Evolutionary conservation across 352 stramenopile species (phyloP), one percentile per base, ranked within the genome.

Genomic region (Globisporangium polare): DNA sequence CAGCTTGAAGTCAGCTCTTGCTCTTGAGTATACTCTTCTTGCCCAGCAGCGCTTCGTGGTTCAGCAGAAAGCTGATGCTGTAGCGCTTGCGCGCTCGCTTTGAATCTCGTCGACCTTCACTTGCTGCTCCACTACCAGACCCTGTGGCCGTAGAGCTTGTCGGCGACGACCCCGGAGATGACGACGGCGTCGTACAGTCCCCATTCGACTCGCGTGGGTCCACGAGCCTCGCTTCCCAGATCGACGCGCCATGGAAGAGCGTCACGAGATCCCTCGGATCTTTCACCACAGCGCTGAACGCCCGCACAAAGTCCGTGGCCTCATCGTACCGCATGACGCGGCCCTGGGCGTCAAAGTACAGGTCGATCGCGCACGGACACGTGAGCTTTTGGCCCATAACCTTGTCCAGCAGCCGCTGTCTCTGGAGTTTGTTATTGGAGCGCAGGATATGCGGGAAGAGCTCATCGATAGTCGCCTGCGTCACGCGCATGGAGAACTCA

Each of bases 321-420:
- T 67, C 65, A 39, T 64, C 59, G 47, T 71, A 64, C 1, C 65
- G 65, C 9, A 68, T 39, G 10, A 71, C 64, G 52, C 52, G 53
- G 22, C 60, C 65, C 17, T 58, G 27, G 5, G 8, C 50, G 33
- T 71, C 65, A 63, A 72, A 68, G 57, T 66, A 72, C 29, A 67
- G 49, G 60, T 72, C 53, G n/a, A 72, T 67, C 9, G 59, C 24
- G 60, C 61, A 51, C 56, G 20, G 18, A 52, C 61, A 55, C 41
- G n/a, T n/a, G 27, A 72, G 39, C 29, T 66, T 42, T 31, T 62
- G 58, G 24, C 62, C 66, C 31, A 72, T 31, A 42, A 69, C 49
- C 4, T n/a, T 17, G 24, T 72, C 45, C 5, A 72, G 31, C 9
- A 72, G 35, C 20, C 27, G 18, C 35, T 45, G 53, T 20, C 26